These are phyloP conservation scores for Austroboletus festivus DNA, from an alignment of 768 basidiomycete genomes.

Conservation along the genomic window DNA sequence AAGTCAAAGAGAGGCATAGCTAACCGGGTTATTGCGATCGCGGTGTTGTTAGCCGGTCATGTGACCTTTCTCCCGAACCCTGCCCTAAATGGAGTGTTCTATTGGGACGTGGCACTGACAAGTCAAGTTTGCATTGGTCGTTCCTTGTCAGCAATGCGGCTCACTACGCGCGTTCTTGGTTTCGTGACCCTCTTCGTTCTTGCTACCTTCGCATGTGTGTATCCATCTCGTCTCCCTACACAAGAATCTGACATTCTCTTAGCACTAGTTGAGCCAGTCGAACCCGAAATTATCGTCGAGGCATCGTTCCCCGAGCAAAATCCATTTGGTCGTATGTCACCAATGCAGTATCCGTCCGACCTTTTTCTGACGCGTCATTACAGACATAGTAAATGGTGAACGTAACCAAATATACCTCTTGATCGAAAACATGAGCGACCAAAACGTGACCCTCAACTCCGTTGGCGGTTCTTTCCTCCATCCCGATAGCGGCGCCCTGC, in stretches of 20 bases:
- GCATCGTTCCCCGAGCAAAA: conserved; percentile 71
- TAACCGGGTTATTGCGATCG: no score
- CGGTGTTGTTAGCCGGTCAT: no score
- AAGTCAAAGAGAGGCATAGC: conserved; percentile 10
- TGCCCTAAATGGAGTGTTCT: conserved; percentile 26
- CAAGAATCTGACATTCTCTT: conserved; percentile 6
- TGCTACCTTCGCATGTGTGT: conserved; percentile 31
- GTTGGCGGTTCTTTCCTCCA: conserved; percentile 68
- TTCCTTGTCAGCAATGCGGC: conserved; percentile 30
- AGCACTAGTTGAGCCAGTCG: conserved; percentile 34
- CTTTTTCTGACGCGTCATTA: conserved; percentile 9
- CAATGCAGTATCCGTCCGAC: not conserved
- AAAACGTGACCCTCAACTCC: conserved; percentile 64
- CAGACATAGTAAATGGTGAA: conserved; percentile 84
- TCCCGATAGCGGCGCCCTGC: conserved; percentile 54
- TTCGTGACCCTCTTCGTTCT: conserved; percentile 29
- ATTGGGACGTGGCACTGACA: conserved; percentile 24
- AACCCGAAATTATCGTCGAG: conserved; percentile 51
- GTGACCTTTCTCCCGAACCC: not conserved
- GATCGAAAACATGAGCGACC: conserved; percentile 74
- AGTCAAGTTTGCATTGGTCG: not conserved
- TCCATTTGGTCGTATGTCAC: conserved; percentile 68
- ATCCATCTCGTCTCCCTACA: no score
- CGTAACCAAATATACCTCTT: conserved; percentile 61
- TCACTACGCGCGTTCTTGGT: conserved; percentile 28